Evolutionary conservation across 495 filamentous ascomycete species (phyloP).

Genomic region (Xylaria intraflava): DNA sequence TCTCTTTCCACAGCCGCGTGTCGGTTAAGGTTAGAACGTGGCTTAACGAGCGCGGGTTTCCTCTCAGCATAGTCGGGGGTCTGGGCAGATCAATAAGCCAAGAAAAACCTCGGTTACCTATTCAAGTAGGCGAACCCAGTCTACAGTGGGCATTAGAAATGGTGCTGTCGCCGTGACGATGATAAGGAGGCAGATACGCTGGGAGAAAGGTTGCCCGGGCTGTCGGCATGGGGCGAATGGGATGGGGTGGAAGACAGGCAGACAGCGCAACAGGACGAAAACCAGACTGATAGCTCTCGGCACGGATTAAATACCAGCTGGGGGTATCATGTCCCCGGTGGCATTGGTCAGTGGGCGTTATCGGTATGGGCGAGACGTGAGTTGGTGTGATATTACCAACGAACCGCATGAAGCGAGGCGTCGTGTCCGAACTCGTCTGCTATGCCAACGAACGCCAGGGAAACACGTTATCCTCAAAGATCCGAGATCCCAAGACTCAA

Average conservation of each 20-base stretch:
- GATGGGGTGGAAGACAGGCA: not conserved
- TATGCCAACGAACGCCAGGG: not conserved
- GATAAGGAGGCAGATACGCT: constrained; percentile 1
- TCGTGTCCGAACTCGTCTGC: not conserved
- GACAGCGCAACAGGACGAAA: not conserved
- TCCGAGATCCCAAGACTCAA: too few species aligned
- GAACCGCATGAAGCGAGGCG: constrained; percentile 11
- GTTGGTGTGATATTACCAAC: constrained; percentile 8
- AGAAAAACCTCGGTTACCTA: not conserved
- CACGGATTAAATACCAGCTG: not conserved
- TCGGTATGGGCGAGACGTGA: constrained; percentile 2
- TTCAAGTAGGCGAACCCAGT: constrained; percentile 1
- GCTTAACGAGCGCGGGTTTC: constrained; percentile 27
- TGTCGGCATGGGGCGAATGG: constrained; percentile 7
- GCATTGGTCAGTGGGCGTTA: constrained; percentile 6
- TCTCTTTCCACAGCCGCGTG: constrained; percentile 3
- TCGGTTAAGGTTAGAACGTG: constrained; percentile 24
- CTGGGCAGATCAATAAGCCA: constrained; percentile 27
- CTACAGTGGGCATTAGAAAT: not conserved
- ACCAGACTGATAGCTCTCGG: constrained; percentile 1
- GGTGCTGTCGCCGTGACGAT: not conserved
- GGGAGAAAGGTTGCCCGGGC: not conserved
- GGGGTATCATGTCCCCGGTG: constrained; percentile 5
- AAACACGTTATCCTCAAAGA: not conserved
- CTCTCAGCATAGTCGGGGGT: constrained; percentile 24